Conservation (phyloP, 2,329 filamentous ascomycete species). For the Bipolaris cookei region DNA sequence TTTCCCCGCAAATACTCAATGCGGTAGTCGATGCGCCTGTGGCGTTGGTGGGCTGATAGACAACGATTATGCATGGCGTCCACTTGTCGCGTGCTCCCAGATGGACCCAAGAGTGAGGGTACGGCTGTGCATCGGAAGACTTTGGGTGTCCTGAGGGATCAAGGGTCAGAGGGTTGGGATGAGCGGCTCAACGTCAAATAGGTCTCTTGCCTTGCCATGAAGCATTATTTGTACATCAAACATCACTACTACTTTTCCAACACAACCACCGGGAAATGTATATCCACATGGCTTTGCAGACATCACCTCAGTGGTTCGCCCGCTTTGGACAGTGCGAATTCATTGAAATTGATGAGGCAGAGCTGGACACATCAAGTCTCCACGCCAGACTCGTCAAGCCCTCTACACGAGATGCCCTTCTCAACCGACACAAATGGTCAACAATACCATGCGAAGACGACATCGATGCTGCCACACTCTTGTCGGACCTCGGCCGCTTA, state of each 20-base stretch:
- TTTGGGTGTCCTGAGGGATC: slow-evolving; percentile 21
- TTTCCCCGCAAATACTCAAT: slow-evolving; percentile 21
- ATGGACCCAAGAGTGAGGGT: slow-evolving; percentile 20
- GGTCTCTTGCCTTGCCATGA: slow-evolving; percentile 17
- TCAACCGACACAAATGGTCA: slow-evolving; percentile 22
- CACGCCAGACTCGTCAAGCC: slow-evolving; percentile 32
- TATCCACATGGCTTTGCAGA: slow-evolving; percentile 26
- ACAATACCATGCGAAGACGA: slow-evolving; percentile 9
- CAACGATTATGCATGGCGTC: slow-evolving; percentile 24
- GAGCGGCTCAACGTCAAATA: slow-evolving; percentile 13
- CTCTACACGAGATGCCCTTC: slow-evolving; percentile 24
- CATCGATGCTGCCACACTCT: slow-evolving; percentile 32
- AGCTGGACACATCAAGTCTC: slow-evolving; percentile 40
- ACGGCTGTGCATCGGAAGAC: slow-evolving; percentile 22
- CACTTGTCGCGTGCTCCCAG: slow-evolving; percentile 18
- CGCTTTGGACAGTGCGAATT: slow-evolving; percentile 38
- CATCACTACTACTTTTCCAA: background rate
- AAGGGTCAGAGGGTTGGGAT: slow-evolving; percentile 19
- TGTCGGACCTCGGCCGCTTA: slow-evolving; percentile 35
- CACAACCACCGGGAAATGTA: slow-evolving; percentile 18
- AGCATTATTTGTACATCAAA: slow-evolving; percentile 2
- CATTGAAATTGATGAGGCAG: slow-evolving; percentile 38
- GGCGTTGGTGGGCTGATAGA: slow-evolving; percentile 19
- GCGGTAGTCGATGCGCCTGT: slow-evolving; percentile 20
- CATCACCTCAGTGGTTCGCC: slow-evolving; percentile 20